Conservation (phyloP, 192 early-diverging fungal genomes). For the Piromyces sp. region DNA sequence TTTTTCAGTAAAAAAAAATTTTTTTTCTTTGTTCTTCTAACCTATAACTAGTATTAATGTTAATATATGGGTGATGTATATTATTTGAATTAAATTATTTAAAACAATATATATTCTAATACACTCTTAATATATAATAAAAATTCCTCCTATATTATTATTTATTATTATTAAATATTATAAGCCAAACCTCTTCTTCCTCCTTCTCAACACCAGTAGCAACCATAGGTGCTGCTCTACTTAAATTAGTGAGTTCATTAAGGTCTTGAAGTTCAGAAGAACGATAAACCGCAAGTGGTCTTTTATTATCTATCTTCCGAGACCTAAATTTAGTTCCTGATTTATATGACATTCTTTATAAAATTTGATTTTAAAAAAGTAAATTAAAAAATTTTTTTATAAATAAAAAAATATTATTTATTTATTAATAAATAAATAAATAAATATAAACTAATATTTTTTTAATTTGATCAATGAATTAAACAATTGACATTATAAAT, state of each 20-base stretch:
- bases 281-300: constrained; percentile 60
- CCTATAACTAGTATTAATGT: neutral
- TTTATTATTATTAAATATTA: neutral
- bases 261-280: constrained; percentile 69
- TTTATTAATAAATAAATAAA: neutral
- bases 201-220: constrained; percentile 96
- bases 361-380: neutral
- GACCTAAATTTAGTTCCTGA: constrained; percentile 33
- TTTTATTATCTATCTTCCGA: constrained; percentile 78
- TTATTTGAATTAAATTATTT: neutral
- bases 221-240: constrained; percentile 40
- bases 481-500: neutral
- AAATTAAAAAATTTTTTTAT: neutral
- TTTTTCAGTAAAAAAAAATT: neutral
- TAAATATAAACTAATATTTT: neutral
- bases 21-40: neutral
- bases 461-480: neutral
- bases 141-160: neutral
- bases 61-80: neutral
- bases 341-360: neutral
- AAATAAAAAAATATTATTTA: neutral
- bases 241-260: constrained; percentile 52
- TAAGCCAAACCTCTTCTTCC: constrained; percentile 65
- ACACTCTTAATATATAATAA: neutral
- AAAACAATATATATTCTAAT: neutral